Base-by-base conservation (phyloP, 441 rosid genomes). In the Capsella rubella region DNA sequence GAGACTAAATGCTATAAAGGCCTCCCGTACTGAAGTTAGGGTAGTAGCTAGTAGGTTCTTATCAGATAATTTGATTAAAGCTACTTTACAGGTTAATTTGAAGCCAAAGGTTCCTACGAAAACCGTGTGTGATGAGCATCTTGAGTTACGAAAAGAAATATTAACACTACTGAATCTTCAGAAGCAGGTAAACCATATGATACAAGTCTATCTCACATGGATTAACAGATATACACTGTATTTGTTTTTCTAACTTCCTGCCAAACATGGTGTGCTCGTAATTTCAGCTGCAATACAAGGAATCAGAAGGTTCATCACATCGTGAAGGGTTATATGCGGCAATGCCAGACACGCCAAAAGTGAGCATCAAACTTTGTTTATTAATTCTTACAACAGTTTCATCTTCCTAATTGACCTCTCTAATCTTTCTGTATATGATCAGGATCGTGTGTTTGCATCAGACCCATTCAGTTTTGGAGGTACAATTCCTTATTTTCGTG, bases 91-190 rank as follows among this genome's bases (percentile, higher is more conserved):
- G 99, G 88, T 95, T 65, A 90, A 89, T 85, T 76, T 91, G 81
- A 91, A 91, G 82, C 99, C 98, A 69, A 88, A 85, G 80, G 95
- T 95, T 60, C 99, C 98, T 57, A 95, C 99, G 7, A 95, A 91
- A 86, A 95, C 97, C 73, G 98, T 92, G 75, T 95, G 99, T 81
- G 95, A 90, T 0, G 98, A 90, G 87, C 97, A 90, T 85, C 99
- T 95, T 71, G 98, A 95, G 77, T 69, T 95, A 74, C 89, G 98
- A 67, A 90, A 90, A 79, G 99, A 95, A 82, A 92, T 95, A 56
- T 69, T 95, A 78, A 89, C 93, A 54, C 82, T 90, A 28, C 81
- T 89, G 46, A 95, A 89, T 84, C 96, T 95, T 79, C 98, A 95
- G 84, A 95, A 95, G 80, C 92, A 92, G 98, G 97, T 92, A 82